Percentiles rank a stretch among this genome's conserved stretches.
These are phyloP conservation scores for Penstemon davidsonii DNA, from an alignment of 257 asterid species.

Conservation along the genomic window DNA sequence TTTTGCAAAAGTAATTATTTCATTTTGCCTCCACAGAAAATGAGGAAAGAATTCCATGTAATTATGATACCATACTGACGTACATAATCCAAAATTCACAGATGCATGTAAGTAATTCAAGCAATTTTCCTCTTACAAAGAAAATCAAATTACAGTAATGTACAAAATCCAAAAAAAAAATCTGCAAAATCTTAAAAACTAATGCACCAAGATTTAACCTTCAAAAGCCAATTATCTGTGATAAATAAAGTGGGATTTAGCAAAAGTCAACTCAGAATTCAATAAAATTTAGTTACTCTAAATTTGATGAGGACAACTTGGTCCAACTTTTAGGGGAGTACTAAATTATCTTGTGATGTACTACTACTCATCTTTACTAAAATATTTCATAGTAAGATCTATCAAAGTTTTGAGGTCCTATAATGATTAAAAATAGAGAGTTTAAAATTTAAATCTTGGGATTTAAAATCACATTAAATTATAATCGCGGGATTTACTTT, in stretches of 20 bases:
- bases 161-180: not conserved
- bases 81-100: not conserved
- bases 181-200: not conserved
- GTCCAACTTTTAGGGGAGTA: too few relatives aligned
- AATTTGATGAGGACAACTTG: too few relatives aligned
- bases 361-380: too few relatives aligned
- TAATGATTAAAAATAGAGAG: too few relatives aligned
- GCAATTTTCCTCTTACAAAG: not conserved
- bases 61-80: not conserved
- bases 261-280: not conserved
- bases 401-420: too few relatives aligned
- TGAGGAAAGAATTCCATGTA: not conserved
- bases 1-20: not conserved
- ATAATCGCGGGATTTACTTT: too few relatives aligned
- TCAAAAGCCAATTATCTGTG: not conserved
- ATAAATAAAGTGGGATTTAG: not conserved
- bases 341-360: too few relatives aligned
- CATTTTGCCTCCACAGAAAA: not conserved
- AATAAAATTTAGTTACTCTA: not conserved
- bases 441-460: too few relatives aligned
- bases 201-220: not conserved
- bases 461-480: too few relatives aligned
- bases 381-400: too few relatives aligned
- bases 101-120: not conserved
- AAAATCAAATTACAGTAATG: not conserved